Percentiles rank a stretch among this genome's conserved stretches.
Evolutionary conservation across 495 filamentous ascomycete genomes (phyloP).

Genomic region (Glonium stellatum): DNA sequence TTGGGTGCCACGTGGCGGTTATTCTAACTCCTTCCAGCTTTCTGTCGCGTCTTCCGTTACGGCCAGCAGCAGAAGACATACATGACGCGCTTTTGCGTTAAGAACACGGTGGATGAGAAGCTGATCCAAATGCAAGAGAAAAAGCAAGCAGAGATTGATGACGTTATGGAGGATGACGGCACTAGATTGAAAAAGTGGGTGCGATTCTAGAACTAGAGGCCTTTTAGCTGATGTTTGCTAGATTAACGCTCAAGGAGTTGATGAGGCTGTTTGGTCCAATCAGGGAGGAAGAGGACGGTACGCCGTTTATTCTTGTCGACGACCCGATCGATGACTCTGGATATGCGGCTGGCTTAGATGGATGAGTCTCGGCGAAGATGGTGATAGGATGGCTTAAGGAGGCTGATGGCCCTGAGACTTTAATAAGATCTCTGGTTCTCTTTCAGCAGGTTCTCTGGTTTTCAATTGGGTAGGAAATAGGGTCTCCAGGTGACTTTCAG

Average conservation of each 20-base stretch:
- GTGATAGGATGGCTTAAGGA: too few species aligned
- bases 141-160: slow-evolving; percentile 33
- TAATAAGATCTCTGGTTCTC: too few species aligned
- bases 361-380: neutral
- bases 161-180: slow-evolving; percentile 30
- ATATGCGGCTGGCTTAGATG: neutral
- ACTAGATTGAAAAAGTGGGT: slow-evolving; percentile 12
- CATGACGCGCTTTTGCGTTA: slow-evolving; percentile 46
- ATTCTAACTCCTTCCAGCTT: slow-evolving; percentile 39
- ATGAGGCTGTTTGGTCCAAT: slow-evolving; percentile 32
- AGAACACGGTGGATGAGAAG: slow-evolving; percentile 46
- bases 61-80: slow-evolving; percentile 52
- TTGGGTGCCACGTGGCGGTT: too few species aligned
- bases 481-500: neutral
- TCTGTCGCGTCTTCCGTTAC: slow-evolving; percentile 56
- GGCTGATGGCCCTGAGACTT: too few species aligned
- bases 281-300: slow-evolving; percentile 24
- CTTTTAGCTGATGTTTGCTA: slow-evolving; percentile 7
- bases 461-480: neutral
- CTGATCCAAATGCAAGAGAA: slow-evolving; percentile 41
- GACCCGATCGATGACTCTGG: slow-evolving; percentile 11
- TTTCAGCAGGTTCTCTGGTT: slow-evolving; percentile 10
- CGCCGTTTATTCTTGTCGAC: slow-evolving; percentile 33
- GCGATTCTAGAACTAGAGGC: neutral
- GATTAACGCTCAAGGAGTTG: slow-evolving; percentile 25